Base-by-base conservation (phyloP, 2,329 filamentous ascomycete genomes). In the Aspergillus novoparasiticus region DNA sequence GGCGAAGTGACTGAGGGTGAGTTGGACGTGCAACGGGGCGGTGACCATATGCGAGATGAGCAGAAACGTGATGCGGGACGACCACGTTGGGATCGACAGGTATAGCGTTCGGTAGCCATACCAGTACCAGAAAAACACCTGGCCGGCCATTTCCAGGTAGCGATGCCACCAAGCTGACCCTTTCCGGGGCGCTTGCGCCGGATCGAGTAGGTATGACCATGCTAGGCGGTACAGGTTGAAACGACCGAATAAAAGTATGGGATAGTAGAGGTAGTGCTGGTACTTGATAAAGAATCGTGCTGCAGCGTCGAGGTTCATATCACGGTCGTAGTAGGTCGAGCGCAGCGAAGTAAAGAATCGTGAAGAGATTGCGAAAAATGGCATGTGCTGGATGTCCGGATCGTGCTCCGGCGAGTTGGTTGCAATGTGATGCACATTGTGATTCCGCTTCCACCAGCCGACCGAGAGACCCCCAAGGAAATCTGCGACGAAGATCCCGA, bases 391-490 rank as follows among this genome's bases (percentile, higher is more conserved):
- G 70, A 97, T 98, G 75, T 98, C 94, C 0, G 95, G 94, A 75
- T 98, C 94, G 75, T 98, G 94, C 77, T 97, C 94, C 14, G 94
- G 92, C 48, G 90, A 90, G 76, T 98, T 98, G 21, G 95, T 98
- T 58, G 98, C 90, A 69, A 98, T 93, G 74, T 98, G 94, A 75
- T 98, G 94, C 9, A 97, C 93, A 73, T 98, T 98, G 79, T 98
- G 94, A 75, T 89, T 97, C 65, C 88, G 86, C 80, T 98, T 98
- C 94, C 94, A 99, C 95, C 95, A 98, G 51, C 94, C 92, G 59
- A 97, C 81, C 30, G 93, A 96, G 36, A 99, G 80, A 0, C 95
- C 95, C 43, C 95, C 95, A 23, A 95, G 81, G 71, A 90, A 98
- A 76, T 97, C 91, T 58, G 94, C 93, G 72, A 97, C 90, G 67